A percentile compares a stretch with the other conserved stretches of the same genome.
These are phyloP conservation scores for Leishmania aethiopica DNA, from an alignment of 208 protist species.

Conservation along the genomic window DNA sequence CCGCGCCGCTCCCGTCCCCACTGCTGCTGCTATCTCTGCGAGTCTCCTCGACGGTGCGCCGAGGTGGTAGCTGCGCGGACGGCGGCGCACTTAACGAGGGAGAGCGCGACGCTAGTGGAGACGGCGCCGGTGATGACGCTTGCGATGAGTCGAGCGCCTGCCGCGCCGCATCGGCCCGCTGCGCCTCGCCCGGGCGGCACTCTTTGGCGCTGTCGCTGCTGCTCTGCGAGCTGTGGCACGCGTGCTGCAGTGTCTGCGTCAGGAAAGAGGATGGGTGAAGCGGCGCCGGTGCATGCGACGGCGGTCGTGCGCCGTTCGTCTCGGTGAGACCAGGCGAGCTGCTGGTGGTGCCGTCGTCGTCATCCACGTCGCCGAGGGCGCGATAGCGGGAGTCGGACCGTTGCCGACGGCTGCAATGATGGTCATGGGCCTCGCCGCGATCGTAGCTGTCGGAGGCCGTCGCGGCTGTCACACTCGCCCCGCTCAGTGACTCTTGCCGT, in stretches of 20 bases:
- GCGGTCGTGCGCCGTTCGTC: conserved; percentile 9
- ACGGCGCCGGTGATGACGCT: not conserved
- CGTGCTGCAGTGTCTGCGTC: not conserved
- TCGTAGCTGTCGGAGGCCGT: conserved; percentile 1
- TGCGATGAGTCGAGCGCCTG: not conserved
- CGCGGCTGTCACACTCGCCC: not conserved
- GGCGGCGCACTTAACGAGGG: not conserved
- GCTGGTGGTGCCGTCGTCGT: not conserved
- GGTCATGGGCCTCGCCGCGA: not conserved
- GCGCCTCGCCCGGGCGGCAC: not conserved
- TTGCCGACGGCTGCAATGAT: not conserved
- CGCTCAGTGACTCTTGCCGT: not conserved
- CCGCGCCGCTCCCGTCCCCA: not conserved
- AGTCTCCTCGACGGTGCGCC: not conserved
- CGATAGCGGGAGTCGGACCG: not conserved
- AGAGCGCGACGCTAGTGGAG: not conserved
- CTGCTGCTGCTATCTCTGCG: not conserved
- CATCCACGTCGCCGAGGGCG: not conserved
- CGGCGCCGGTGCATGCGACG: conserved; percentile 22
- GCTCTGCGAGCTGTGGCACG: not conserved
- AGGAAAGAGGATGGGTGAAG: not conserved
- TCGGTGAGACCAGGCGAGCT: not conserved
- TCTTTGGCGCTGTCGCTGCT: not conserved
- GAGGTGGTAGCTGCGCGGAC: not conserved
- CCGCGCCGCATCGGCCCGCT: not conserved